Evolutionary conservation across 2,329 filamentous ascomycete species (phyloP).

Genomic region (Pseudogymnoascus sp.): DNA sequence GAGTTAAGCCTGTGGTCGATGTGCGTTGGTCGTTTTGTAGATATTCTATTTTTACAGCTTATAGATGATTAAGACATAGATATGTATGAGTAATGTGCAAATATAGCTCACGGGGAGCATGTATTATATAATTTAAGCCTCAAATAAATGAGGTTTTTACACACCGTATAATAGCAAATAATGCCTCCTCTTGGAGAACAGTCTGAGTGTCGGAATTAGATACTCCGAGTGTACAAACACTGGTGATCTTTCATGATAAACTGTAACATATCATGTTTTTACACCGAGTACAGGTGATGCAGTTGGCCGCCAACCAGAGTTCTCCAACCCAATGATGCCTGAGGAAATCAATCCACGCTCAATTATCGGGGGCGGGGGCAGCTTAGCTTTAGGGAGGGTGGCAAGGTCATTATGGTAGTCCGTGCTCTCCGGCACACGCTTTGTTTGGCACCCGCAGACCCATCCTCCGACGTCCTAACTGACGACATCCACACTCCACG

Average conservation of each 20-base stretch:
- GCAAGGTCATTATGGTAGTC: conserved; percentile 11
- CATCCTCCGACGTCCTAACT: conserved; percentile 4
- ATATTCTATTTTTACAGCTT: background rate
- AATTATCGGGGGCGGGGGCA: conserved; percentile 3
- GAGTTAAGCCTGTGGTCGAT: background rate
- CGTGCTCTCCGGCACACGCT: conserved; percentile 11
- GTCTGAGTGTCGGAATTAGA: background rate
- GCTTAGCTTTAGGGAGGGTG: conserved; percentile 5
- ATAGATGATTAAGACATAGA: conserved; percentile 9
- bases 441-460: conserved; percentile 9
- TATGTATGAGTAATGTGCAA: background rate
- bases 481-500: conserved; percentile 6
- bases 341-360: conserved; percentile 10
- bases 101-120: too few species aligned
- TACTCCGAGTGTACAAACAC: background rate
- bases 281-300: conserved; percentile 4
- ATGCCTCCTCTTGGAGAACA: background rate
- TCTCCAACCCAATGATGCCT: background rate
- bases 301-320: background rate
- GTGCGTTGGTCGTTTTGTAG: conserved; percentile 7
- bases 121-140: background rate
- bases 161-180: background rate
- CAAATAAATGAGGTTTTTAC: background rate
- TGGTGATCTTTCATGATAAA: background rate
- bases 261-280: conserved; percentile 1